A percentile compares a stretch with the other conserved stretches of the same genome.
phyloP scores from a whole-genome alignment of 176 grass and related monocot genomes.

The Alopecurus myosuroides region DNA sequence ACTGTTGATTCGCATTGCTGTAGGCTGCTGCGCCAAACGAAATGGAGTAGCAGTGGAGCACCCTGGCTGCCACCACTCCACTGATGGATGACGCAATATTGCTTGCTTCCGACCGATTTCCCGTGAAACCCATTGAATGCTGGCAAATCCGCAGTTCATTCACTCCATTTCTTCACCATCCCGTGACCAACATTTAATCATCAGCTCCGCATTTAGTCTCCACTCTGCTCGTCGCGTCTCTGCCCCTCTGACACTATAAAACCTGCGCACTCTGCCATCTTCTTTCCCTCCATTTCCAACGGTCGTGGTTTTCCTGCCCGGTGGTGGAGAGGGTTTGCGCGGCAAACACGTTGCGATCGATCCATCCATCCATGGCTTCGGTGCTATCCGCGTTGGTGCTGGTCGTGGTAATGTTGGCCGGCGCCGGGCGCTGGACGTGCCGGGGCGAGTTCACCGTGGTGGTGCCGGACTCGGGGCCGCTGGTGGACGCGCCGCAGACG shows the following conservation, averaged over 20 bases:
- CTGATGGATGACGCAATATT: constrained; percentile 6
- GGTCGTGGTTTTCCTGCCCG: neutral
- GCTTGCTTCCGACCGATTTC: constrained; percentile 38
- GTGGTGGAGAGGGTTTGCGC: neutral
- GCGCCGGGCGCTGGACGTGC: neutral
- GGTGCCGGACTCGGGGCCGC: constrained; percentile 61
- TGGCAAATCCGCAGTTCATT: constrained; percentile 62
- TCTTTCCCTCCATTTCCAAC: constrained; percentile 46
- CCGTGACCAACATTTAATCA: constrained; percentile 77
- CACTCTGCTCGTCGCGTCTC: neutral
- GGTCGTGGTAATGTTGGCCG: neutral
- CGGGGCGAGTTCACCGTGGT: constrained; percentile 73
- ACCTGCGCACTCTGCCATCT: constrained; percentile 36
- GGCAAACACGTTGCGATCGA: neutral
- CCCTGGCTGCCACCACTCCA: neutral
- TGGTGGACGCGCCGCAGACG: constrained; percentile 47
- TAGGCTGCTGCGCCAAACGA: neutral
- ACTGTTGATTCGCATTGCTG: neutral
- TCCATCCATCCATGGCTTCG: neutral
- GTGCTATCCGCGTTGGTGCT: neutral
- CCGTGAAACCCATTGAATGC: constrained; percentile 95
- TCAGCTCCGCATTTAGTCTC: constrained; percentile 13
- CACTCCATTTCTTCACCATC: constrained; percentile 36
- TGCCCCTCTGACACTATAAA: constrained; percentile 46
- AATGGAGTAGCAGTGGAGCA: neutral